These are phyloP conservation scores for Leccinum boreale DNA, from an alignment of 768 basidiomycete species.

Conservation along the genomic window DNA sequence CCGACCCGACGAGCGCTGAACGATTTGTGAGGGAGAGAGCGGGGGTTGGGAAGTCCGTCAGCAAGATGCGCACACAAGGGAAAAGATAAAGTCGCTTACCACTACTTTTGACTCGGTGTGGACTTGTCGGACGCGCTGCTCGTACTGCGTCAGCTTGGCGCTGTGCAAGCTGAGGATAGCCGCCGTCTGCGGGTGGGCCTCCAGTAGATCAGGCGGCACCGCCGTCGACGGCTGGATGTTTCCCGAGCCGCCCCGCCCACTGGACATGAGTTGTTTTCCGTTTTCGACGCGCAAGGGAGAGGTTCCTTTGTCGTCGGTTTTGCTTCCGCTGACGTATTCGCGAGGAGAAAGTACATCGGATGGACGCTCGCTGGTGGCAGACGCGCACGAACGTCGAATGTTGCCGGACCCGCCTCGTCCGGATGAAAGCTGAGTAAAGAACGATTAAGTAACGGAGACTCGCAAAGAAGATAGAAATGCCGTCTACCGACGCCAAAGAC, in stretches of 20 bases:
- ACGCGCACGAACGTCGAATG: constrained; percentile 4
- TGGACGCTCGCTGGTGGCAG: not conserved
- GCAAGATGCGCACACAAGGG: not conserved
- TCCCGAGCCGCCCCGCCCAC: constrained; percentile 25
- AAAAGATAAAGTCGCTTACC: constrained; percentile 12
- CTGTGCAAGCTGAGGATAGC: constrained; percentile 20
- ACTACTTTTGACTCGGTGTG: constrained; percentile 15
- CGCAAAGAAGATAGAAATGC: not conserved
- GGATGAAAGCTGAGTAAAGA: constrained; percentile 10
- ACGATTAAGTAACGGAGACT: not conserved
- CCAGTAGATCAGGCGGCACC: not conserved
- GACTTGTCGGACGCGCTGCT: constrained; percentile 10
- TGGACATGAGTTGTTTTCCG: constrained; percentile 15
- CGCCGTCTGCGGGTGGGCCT: constrained; percentile 23
- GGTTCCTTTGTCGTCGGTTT: not conserved
- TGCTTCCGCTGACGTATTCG: not conserved
- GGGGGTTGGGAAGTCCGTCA: not conserved
- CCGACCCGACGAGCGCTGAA: constrained; percentile 25
- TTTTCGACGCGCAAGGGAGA: not conserved
- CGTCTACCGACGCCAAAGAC: constrained; percentile 1
- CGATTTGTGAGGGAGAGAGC: not conserved
- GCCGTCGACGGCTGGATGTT: constrained; percentile 15
- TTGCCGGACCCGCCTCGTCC: constrained; percentile 26
- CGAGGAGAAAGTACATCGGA: not conserved
- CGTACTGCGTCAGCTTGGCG: constrained; percentile 12